phyloP scores from a whole-genome alignment of 495 filamentous ascomycete genomes.

The Annulohypoxylon moriforme region DNA sequence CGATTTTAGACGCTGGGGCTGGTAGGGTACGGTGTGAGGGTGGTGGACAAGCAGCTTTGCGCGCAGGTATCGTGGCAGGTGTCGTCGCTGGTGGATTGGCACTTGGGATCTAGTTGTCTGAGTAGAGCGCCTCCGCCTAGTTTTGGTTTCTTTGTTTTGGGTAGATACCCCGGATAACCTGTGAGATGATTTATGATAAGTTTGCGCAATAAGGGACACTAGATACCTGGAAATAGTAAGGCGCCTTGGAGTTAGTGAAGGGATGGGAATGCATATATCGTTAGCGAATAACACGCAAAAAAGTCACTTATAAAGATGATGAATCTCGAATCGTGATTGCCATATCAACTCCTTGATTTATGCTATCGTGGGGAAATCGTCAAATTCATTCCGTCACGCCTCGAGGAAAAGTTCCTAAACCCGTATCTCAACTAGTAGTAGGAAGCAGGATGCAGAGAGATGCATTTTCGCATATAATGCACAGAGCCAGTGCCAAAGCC shows the following conservation, averaged over 20 bases:
- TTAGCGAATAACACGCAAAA: conserved; percentile 2
- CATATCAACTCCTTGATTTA: conserved; percentile 46
- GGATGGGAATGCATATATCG: neutral
- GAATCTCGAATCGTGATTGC: conserved; percentile 20
- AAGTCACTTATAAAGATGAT: conserved; percentile 7
- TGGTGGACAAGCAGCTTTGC: conserved; percentile 14
- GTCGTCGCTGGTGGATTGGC: conserved; percentile 37
- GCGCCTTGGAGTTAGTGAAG: conserved; percentile 25
- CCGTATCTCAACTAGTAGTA: conserved; percentile 33
- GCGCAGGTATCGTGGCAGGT: conserved; percentile 34
- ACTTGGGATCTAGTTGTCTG: conserved; percentile 25
- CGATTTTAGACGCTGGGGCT: conserved; percentile 51
- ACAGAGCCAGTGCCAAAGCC: conserved; percentile 43
- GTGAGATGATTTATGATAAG: conserved; percentile 12
- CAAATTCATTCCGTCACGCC: conserved; percentile 44
- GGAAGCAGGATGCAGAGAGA: conserved; percentile 43
- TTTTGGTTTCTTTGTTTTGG: conserved; percentile 3
- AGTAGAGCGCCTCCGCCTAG: neutral
- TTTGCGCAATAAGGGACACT: conserved; percentile 1
- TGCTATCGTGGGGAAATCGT: conserved; percentile 46
- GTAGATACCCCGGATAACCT: conserved; percentile 16
- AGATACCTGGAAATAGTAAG: conserved; percentile 34
- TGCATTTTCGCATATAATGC: conserved; percentile 42
- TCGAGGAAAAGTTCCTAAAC: conserved; percentile 37
- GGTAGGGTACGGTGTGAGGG: conserved; percentile 21